Evolutionary conservation across 108 stramenopile species (phyloP).

Genomic region (Nitzschia putrida): DNA sequence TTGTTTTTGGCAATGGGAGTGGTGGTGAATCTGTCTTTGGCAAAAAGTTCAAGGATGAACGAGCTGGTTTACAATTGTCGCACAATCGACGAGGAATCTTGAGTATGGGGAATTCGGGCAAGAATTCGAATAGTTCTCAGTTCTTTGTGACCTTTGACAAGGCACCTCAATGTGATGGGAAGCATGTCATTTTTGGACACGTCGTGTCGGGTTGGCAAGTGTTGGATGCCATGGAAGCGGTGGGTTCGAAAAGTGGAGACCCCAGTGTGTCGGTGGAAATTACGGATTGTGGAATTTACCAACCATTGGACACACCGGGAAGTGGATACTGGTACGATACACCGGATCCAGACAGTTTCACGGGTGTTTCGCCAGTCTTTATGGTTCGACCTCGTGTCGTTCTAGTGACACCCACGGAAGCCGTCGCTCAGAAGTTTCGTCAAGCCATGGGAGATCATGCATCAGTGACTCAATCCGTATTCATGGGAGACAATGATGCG

Average conservation of each 20-base stretch:
- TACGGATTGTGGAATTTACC: slow-evolving; percentile 76
- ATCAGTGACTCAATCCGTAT: slow-evolving; percentile 11
- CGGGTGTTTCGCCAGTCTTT: slow-evolving; percentile 72
- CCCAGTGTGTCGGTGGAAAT: slow-evolving; percentile 57
- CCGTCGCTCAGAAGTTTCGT: slow-evolving; percentile 53
- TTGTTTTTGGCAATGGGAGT: slow-evolving; percentile 92
- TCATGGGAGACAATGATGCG: slow-evolving; percentile 13
- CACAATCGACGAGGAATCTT: slow-evolving; percentile 81
- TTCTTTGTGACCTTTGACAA: slow-evolving; percentile 88
- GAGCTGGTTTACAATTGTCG: slow-evolving; percentile 75
- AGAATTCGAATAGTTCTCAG: slow-evolving; percentile 92
- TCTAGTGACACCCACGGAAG: slow-evolving; percentile 57
- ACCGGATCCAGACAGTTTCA: slow-evolving; percentile 71
- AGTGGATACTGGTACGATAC: slow-evolving; percentile 82
- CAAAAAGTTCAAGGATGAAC: slow-evolving; percentile 93
- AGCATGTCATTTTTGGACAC: slow-evolving; percentile 94
- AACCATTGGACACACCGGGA: slow-evolving; percentile 53
- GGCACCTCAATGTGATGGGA: slow-evolving; percentile 89
- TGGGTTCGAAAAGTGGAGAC: slow-evolving; percentile 27
- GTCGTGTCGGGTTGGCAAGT: slow-evolving; percentile 80
- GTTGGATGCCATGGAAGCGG: slow-evolving; percentile 65
- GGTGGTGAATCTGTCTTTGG: slow-evolving; percentile 92
- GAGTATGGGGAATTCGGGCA: slow-evolving; percentile 94
- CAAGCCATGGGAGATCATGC: slow-evolving; percentile 44
- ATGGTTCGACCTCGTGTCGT: slow-evolving; percentile 69